Evolutionary conservation across 208 protist genomes (phyloP).

Genomic region (Histomonas meleagridis): DNA sequence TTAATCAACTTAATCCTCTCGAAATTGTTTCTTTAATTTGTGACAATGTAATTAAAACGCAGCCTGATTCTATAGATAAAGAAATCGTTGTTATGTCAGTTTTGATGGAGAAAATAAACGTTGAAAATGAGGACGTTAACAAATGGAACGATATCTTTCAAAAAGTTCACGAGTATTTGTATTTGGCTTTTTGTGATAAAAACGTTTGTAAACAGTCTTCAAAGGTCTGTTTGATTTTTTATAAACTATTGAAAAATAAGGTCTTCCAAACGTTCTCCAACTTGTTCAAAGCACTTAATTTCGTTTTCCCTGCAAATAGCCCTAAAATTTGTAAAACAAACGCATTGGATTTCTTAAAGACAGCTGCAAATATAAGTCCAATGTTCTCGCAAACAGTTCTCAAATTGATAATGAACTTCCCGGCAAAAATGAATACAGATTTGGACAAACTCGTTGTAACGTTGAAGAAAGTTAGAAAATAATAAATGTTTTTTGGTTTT

Average conservation of each 20-base stretch:
- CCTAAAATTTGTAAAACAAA: background rate
- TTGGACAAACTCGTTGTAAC: background rate
- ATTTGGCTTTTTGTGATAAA: constrained; percentile 10
- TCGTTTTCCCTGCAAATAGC: background rate
- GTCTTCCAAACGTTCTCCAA: background rate
- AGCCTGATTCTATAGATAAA: background rate
- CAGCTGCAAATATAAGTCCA: background rate
- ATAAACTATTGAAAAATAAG: background rate
- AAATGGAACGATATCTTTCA: background rate
- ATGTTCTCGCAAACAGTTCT: background rate
- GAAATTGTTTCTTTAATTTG: background rate
- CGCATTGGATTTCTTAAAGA: background rate
- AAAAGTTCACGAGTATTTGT: background rate
- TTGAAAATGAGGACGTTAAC: background rate
- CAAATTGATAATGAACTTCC: constrained; percentile 27
- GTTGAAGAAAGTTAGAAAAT: constrained; percentile 22
- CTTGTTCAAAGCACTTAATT: constrained; percentile 8
- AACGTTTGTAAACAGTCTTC: background rate
- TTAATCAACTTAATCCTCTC: background rate
- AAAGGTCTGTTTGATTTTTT: constrained; percentile 8
- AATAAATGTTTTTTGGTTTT: no score
- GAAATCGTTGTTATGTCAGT: background rate
- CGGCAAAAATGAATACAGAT: background rate
- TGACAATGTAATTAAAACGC: background rate
- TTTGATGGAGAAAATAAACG: background rate